Evolutionary conservation across 768 basidiomycete genomes (phyloP).

Genomic region (Udeniomyces megalosporus): DNA sequence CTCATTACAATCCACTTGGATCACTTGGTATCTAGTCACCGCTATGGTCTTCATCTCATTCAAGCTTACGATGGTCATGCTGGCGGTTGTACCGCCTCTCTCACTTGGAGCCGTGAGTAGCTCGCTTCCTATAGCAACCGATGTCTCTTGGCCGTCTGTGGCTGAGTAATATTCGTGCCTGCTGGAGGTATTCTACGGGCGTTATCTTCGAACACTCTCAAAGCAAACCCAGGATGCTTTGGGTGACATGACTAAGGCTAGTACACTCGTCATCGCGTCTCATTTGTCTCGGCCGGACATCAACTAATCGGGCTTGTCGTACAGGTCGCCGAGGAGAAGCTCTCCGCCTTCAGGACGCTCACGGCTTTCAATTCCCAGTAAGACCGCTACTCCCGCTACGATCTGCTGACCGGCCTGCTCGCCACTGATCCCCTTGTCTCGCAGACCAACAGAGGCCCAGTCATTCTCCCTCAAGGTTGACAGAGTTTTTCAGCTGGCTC

Average conservation of each 20-base stretch:
- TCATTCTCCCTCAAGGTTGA: constrained; percentile 52
- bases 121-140: constrained; percentile 5
- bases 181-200: constrained; percentile 95
- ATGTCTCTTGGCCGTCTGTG: background rate
- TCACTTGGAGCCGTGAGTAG: constrained; percentile 41
- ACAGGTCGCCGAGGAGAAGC: constrained; percentile 73
- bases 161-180: too few species aligned
- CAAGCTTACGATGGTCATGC: constrained; percentile 76
- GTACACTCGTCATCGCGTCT: constrained; percentile 7
- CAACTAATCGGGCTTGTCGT: constrained; percentile 12
- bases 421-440: constrained; percentile 10
- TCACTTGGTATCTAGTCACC: constrained; percentile 41
- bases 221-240: constrained; percentile 86
- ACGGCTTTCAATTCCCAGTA: constrained; percentile 68
- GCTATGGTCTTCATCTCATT: constrained; percentile 80
- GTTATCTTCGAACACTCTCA: constrained; percentile 80
- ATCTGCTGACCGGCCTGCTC: too few species aligned
- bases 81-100: constrained; percentile 75
- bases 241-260: constrained; percentile 76
- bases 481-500: constrained; percentile 54
- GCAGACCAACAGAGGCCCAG: constrained; percentile 47
- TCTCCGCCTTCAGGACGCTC: constrained; percentile 70
- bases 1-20: background rate
- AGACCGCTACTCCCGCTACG: background rate
- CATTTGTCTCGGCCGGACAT: background rate